Conservation (phyloP, 352 stramenopile genomes). For the Phytophthora pinifolia region DNA sequence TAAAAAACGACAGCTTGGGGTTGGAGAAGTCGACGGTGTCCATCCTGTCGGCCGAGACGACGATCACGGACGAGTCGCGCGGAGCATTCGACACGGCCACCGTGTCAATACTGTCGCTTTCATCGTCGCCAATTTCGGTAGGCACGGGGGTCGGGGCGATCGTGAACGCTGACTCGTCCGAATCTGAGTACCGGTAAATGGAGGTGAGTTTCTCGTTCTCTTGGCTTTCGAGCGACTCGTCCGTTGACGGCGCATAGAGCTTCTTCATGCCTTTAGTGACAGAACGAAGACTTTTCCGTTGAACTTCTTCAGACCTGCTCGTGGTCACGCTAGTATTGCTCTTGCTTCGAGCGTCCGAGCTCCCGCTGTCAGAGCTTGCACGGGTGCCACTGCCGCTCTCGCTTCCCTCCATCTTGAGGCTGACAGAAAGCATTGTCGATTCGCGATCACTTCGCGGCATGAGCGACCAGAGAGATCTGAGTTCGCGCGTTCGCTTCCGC, state of each 20-base stretch:
- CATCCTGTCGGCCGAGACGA: constrained; percentile 43
- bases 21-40: constrained; percentile 47
- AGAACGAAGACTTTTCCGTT: constrained; percentile 18
- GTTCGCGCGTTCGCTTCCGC: constrained; percentile 31
- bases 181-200: constrained; percentile 22
- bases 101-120: constrained; percentile 4
- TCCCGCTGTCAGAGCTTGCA: constrained; percentile 12
- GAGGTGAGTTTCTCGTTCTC: constrained; percentile 4
- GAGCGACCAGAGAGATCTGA: constrained; percentile 49
- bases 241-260: constrained; percentile 18
- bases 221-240: constrained; percentile 12
- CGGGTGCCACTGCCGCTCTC: constrained; percentile 16
- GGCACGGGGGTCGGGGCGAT: constrained; percentile 12
- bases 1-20: constrained; percentile 44
- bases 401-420: constrained; percentile 29
- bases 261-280: constrained; percentile 24
- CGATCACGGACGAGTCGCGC: constrained; percentile 29
- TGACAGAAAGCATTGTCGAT: constrained; percentile 42
- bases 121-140: constrained; percentile 11
- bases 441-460: constrained; percentile 26
- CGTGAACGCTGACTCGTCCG: constrained; percentile 25
- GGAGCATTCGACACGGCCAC: constrained; percentile 1
- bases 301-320: background rate
- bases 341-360: constrained; percentile 16
- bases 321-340: constrained; percentile 4